phyloP scores from a whole-genome alignment of 1,284 basidiomycete species.

The Tilletia horrida region DNA sequence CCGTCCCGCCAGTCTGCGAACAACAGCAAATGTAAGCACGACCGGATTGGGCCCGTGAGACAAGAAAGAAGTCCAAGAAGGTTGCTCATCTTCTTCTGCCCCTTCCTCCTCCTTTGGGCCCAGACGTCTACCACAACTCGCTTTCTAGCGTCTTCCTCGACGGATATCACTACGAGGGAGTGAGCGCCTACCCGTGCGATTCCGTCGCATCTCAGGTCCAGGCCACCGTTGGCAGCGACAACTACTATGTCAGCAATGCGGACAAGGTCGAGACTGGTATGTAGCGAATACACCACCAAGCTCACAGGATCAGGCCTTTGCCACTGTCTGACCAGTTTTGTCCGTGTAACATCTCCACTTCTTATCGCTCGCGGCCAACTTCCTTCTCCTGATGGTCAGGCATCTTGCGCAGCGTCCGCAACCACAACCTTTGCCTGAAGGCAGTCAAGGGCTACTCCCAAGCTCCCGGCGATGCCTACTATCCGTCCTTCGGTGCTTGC shows the following conservation, averaged over 20 bases:
- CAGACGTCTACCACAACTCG: slow-evolving; percentile 7
- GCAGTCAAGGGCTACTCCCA: background rate
- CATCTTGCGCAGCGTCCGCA: background rate
- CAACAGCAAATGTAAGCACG: background rate
- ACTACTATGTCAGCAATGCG: too few species aligned
- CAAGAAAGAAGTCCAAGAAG: too few species aligned
- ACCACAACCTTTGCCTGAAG: background rate
- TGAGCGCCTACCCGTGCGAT: background rate
- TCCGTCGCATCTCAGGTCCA: background rate
- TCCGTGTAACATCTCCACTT: too few species aligned
- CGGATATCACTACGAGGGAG: background rate
- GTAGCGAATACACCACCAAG: too few species aligned
- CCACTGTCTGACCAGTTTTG: too few species aligned
- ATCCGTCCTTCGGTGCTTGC: background rate
- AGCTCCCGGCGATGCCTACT: background rate
- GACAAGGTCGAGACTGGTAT: too few species aligned
- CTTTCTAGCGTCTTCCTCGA: slow-evolving; percentile 3
- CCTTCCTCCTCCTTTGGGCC: too few species aligned
- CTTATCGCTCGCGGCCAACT: too few species aligned
- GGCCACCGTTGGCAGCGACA: background rate
- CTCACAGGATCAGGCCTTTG: too few species aligned
- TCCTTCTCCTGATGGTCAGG: background rate
- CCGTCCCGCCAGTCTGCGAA: background rate
- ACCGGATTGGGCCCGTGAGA: too few species aligned
- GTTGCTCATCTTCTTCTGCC: too few species aligned